Evolutionary conservation across 768 basidiomycete species (phyloP), one percentile per base, ranked within the genome.

Genomic region (Mrakia gelida): DNA sequence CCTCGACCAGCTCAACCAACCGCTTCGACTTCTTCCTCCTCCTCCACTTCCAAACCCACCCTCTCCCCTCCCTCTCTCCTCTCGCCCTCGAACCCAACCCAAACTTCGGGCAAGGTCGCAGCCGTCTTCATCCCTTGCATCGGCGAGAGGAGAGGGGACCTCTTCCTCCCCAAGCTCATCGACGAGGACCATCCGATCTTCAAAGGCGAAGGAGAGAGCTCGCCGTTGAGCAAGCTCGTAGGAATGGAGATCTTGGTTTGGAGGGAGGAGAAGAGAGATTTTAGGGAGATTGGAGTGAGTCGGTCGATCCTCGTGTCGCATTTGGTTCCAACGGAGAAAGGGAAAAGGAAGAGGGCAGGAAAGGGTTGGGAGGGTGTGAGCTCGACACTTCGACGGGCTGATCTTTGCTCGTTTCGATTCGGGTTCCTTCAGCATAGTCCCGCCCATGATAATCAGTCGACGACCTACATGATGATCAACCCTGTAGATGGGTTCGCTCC

Each of bases 261-360:
- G 65, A 67, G 65, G 32, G 38, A 21, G 65, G 65, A 67, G 21
- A 30, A 38, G 65, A 67, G 65, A 34, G 65, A 67, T 38, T 67
- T 1, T 18, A 67, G 34, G 65, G 65, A 67, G 18, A 67, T 67
- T 6, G 65, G 65, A 67, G 65, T 67, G 65, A 38, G 65, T 41
- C 38, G 38, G 1, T 32, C 16, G n/a, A 16, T 63, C 62, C 11
- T 11, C 30, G 8, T n/a, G 15, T 43, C 41, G 41, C 6, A 43
- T 11, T 43, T 45, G 62, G 38, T 38, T 63, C 3, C 16, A 9
- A 30, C 2, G 16, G n/a, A 62, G 6, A 21, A 30, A 23, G 61
- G 21, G 23, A 21, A 30, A 23, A n/a, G 21, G 23, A 15, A 15
- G 30, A 34, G 34, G 18, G 65, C 5, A 52, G 65, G 65, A 67